Evolutionary conservation across 2,329 filamentous ascomycete genomes (phyloP), one percentile per base, ranked within the genome.

Genomic region (Beauveria varroae): DNA sequence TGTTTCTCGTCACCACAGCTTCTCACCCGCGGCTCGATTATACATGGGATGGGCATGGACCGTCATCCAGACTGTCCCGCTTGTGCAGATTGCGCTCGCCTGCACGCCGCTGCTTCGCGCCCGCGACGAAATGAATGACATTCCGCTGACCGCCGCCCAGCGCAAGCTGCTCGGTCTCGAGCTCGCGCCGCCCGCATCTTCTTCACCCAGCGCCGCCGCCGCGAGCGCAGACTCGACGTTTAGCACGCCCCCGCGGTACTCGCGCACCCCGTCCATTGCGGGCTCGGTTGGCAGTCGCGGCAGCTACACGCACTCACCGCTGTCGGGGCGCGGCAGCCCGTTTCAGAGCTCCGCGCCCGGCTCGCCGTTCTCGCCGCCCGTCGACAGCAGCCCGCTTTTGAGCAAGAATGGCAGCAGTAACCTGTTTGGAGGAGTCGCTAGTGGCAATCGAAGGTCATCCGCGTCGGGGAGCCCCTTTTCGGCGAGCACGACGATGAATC

Each of bases 221-320:
- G 50, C 34, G 34, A 37, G 34, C 34, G 34, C 34, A 37, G 37
- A 47, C 83, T 84, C 62, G 71, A 69, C 43, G 1, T 96, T 90
- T 74, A 86, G 88, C 68, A 97, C 93, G 0, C 93, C 93, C 4
- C 93, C 93, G 2, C 86, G 91, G 68, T 97, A 96, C 76, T 85
- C 88, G 41, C 83, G 91, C 62, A 93, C 90, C 14, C 83, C 87
- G 28, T 89, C 85, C 22, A 71, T 84, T 75, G 74, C 83, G 68
- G 78, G 84, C 12, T 90, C 88, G 1, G 80, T 86, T 4, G 82
- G 81, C 34, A 86, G 82, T 71, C 78, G 80, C 67, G 79, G 78
- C 64, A 85, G 82, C 71, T 83, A 80, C 69, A 75, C 76, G 20
- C 79, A 78, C 67, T 87, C 86, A 2, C 84, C 86, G 2, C 69